Percentiles rank a stretch among this genome's conserved stretches.
These are phyloP conservation scores for Ananas comosus DNA, from an alignment of 176 grass and related monocot species.

Conservation along the genomic window DNA sequence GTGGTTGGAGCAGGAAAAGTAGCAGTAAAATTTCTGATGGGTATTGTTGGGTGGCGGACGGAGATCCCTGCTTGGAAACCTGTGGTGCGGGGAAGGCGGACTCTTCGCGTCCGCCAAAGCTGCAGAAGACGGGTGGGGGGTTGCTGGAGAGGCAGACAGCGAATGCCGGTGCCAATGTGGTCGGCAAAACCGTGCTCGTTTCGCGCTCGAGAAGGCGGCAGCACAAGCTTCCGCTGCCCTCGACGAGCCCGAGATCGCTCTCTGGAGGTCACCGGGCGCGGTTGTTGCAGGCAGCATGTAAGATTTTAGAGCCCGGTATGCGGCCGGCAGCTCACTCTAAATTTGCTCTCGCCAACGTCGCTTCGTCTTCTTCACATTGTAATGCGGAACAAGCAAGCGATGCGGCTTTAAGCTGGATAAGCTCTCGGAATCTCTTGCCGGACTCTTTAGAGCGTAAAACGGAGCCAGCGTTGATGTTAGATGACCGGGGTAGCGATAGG, in stretches of 20 bases:
- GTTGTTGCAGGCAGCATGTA: conserved; percentile 59
- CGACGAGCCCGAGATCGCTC: conserved; percentile 38
- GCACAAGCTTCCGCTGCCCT: conserved; percentile 39
- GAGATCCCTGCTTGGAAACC: conserved; percentile 10
- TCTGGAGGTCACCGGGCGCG: conserved; percentile 13
- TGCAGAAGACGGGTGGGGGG: conserved; percentile 55
- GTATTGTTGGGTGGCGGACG: neutral
- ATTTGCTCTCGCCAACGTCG: conserved; percentile 11
- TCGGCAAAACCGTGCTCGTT: neutral
- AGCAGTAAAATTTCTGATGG: neutral
- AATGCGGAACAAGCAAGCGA: conserved; percentile 15
- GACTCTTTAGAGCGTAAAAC: conserved; percentile 3
- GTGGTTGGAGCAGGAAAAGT: neutral
- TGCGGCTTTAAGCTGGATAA: neutral
- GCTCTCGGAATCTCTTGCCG: too few species aligned
- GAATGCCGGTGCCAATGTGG: neutral
- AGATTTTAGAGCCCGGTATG: conserved; percentile 49
- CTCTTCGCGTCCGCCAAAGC: conserved; percentile 47
- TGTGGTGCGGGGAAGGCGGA: neutral
- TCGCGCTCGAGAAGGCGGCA: conserved; percentile 25
- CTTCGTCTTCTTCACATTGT: conserved; percentile 3
- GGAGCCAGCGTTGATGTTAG: neutral
- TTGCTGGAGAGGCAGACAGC: neutral
- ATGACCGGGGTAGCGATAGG: neutral
- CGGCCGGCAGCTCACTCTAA: conserved; percentile 22